A percentile compares a stretch with the other conserved stretches of the same genome.
Evolutionary conservation across 768 basidiomycete genomes (phyloP).

Genomic region (Cystobasidium ongulense): DNA sequence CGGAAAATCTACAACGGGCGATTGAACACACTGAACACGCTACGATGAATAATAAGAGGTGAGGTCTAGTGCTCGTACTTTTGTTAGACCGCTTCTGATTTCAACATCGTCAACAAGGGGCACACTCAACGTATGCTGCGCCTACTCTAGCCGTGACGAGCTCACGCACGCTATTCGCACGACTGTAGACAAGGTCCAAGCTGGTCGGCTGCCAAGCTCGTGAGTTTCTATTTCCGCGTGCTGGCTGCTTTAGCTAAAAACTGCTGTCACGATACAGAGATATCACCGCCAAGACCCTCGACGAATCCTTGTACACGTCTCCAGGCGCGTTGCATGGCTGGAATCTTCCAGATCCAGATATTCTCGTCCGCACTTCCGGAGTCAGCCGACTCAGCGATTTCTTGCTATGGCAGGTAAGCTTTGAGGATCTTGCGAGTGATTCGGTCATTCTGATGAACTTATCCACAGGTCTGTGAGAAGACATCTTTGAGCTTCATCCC

Average conservation of each 20-base stretch:
- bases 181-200: not conserved
- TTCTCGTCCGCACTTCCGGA: constrained; percentile 83
- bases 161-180: constrained; percentile 67
- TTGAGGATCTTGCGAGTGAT: not conserved
- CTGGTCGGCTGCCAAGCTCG: not conserved
- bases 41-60: constrained; percentile 69
- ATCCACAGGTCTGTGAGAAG: constrained; percentile 49
- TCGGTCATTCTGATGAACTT: not conserved
- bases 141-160: constrained; percentile 86
- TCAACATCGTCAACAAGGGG: too few species aligned
- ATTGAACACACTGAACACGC: constrained; percentile 63
- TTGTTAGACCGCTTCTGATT: not conserved
- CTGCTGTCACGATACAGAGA: constrained; percentile 42
- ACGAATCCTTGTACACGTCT: constrained; percentile 59
- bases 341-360: constrained; percentile 61
- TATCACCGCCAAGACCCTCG: constrained; percentile 63
- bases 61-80: constrained; percentile 38
- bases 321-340: constrained; percentile 50
- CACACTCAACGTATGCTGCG: constrained; percentile 83
- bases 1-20: constrained; percentile 62
- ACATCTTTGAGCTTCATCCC: constrained; percentile 79
- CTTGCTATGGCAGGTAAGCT: constrained; percentile 84
- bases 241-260: not conserved
- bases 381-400: constrained; percentile 82
- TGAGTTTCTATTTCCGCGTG: not conserved